Conservation (phyloP, 2,329 filamentous ascomycete species). For the Teratosphaeria nubilosa region DNA sequence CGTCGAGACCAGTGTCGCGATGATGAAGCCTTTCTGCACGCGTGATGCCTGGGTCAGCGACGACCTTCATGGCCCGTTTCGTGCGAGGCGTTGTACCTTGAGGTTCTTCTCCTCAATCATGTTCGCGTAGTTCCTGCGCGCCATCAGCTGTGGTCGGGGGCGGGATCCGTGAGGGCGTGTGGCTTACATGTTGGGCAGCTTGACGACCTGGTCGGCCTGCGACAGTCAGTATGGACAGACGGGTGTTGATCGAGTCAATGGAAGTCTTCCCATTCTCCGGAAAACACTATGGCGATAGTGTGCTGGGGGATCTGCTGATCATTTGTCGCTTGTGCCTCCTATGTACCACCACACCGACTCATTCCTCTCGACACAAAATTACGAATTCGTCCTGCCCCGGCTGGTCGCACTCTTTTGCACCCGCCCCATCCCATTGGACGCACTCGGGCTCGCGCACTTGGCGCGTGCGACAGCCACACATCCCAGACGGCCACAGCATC, state of each 20-base stretch:
- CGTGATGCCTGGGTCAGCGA: not conserved
- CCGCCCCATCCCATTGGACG: not conserved
- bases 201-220: not conserved
- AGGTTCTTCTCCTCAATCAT: conserved; percentile 4
- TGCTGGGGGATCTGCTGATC: not conserved
- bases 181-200: not conserved
- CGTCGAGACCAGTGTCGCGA: conserved; percentile 35
- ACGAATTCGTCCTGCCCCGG: not conserved
- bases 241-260: not conserved
- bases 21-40: conserved; percentile 29
- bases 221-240: not conserved
- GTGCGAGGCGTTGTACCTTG: not conserved
- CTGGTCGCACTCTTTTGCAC: not conserved
- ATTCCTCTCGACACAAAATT: not conserved
- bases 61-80: not conserved
- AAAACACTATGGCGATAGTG: not conserved
- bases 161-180: not conserved
- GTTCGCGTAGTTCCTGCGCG: conserved; percentile 1
- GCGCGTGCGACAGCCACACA: not conserved
- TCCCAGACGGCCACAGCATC: not conserved
- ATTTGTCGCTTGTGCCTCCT: not conserved
- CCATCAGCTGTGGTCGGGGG: not conserved
- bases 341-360: not conserved
- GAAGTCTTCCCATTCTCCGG: not conserved
- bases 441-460: not conserved